Conservation (phyloP, 805 yeast species). For the Alloascoidea hylecoeti region DNA sequence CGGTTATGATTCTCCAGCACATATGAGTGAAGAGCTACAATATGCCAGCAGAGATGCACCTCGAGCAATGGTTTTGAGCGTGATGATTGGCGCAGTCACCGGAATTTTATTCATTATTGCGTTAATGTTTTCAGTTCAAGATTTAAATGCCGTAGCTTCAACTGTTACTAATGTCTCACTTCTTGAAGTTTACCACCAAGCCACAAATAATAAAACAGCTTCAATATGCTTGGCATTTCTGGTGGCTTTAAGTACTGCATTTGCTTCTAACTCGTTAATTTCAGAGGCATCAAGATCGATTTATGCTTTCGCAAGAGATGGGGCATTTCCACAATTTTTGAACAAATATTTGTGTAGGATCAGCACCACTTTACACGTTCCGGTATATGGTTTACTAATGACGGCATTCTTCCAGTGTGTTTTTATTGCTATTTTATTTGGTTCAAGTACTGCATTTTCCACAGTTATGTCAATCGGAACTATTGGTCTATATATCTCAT, state of each 20-base stretch:
- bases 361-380: background rate
- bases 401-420: conserved; percentile 2
- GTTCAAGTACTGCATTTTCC: conserved; percentile 9
- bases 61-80: conserved; percentile 1
- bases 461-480: conserved; percentile 11
- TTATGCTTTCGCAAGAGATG: conserved; percentile 3
- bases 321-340: conserved; percentile 2
- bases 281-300: conserved; percentile 2
- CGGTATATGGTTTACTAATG: conserved; percentile 1
- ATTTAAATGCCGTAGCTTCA: conserved; percentile 2
- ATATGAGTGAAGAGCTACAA: conserved; percentile 4
- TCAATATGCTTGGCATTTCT: conserved; percentile 6
- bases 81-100: conserved; percentile 2
- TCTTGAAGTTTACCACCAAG: conserved; percentile 2
- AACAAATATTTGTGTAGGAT: too few relatives aligned
- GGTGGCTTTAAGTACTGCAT: conserved; percentile 10
- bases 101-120: conserved; percentile 4
- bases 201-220: conserved; percentile 2
- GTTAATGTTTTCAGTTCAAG: conserved; percentile 3
- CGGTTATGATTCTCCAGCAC: conserved; percentile 4
- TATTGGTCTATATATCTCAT: conserved; percentile 11
- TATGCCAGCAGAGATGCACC: conserved; percentile 3
- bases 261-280: conserved; percentile 6
- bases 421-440: conserved; percentile 11
- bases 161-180: conserved; percentile 3